Base-by-base conservation (phyloP, 176 grass and related monocot genomes). In the Guadua angustifolia region DNA sequence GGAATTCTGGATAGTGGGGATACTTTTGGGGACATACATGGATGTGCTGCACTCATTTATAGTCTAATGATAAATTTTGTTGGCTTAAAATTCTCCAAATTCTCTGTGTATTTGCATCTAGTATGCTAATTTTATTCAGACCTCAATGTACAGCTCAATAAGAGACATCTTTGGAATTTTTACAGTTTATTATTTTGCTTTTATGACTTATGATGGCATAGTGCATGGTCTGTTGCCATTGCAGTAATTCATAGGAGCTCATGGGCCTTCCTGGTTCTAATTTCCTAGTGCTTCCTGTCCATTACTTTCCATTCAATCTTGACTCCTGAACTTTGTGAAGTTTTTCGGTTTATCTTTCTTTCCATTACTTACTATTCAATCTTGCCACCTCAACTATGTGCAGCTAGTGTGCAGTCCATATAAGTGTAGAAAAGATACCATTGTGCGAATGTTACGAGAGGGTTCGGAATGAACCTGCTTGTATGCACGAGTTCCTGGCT, bases 251-350 rank as follows among this genome's bases (percentile, higher is more conserved):
- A 44, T 6, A 75, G 16, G 44, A 61, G 9, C 16, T 6, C 17
- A 17, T 57, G 38, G 12, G 11, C 18, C 38, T 33, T 88, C 22
- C 9, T 78, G 18, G 12, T 61, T 86, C 25, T 38, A 49, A 69
- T 73, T 80, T 18, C 36, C 4, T 66, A 73, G 4, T 22, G 17
- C 29, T 72, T 26, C 44, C 1, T 26, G 35, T 58, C 7, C 32
- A 38, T 69, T 26, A 49, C 26, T 8, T 42, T 10, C 14, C 43
- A 16, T 82, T 33, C 7, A 5, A 69, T 17, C 9, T 46, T 56
- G 65, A 33, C n/a, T 46, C 9, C 6, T 6, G 24, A 83, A 66
- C 59, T 75, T 50, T 74, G 13, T 83, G 32, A 83, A 73, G n/a
- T 16, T 52, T 55, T 42, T 43, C 9, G 24, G 4, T 55, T 70